Conservation (phyloP, 108 stramenopile species). For the Hondaea fermentalgiana region DNA sequence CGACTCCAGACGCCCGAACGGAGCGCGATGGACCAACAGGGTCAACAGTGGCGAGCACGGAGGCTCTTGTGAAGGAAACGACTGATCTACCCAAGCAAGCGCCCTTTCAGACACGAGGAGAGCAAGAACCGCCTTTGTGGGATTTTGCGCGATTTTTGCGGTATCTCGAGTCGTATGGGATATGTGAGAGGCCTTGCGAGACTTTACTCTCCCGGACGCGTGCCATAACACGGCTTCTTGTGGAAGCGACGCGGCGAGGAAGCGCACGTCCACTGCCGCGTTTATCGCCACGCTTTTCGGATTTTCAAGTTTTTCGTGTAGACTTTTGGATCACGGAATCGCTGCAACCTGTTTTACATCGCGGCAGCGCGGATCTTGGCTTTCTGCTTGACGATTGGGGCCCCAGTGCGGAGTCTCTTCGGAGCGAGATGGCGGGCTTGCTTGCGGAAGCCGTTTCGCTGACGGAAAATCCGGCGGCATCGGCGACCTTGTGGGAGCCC, state of each 20-base stretch:
- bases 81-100: background rate
- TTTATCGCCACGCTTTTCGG: background rate
- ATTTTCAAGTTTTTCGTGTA: background rate
- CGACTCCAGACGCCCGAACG: background rate
- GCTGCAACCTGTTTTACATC: background rate
- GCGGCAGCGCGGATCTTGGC: background rate
- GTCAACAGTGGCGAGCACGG: background rate
- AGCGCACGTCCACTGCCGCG: background rate
- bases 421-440: background rate
- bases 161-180: background rate
- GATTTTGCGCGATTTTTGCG: background rate
- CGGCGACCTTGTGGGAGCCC: background rate
- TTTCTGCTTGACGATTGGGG: background rate
- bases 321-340: constrained; percentile 1
- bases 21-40: background rate
- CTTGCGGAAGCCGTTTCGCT: background rate
- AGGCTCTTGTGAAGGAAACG: background rate
- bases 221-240: background rate
- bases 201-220: background rate
- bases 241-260: background rate
- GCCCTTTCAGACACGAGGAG: background rate
- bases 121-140: background rate
- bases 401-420: background rate
- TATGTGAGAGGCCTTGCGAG: background rate
- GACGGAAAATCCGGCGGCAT: background rate